Percentiles rank a stretch among this genome's conserved stretches.
These are phyloP conservation scores for Quercus robur DNA, from an alignment of 306 rosid genomes.

Conservation along the genomic window DNA sequence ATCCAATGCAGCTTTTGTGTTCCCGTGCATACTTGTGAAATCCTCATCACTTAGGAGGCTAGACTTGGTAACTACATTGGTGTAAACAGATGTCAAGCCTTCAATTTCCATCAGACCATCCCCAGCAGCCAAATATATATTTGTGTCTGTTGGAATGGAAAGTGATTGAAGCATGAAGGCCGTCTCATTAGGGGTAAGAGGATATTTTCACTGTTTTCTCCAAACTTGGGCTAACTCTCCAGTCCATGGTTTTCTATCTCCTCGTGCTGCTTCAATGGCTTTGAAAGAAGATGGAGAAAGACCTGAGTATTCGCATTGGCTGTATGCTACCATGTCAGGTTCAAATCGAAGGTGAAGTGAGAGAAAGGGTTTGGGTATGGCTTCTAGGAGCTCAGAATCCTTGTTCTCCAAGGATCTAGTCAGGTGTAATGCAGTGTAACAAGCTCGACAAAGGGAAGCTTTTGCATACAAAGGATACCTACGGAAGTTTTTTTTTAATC, in stretches of 20 bases:
- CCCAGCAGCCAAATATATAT: constrained; percentile 81
- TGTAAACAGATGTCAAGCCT: constrained; percentile 59
- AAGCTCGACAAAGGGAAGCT: constrained; percentile 89
- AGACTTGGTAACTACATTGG: constrained; percentile 67
- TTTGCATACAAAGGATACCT: constrained; percentile 84
- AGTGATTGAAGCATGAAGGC: constrained; percentile 74
- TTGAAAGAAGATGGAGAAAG: constrained; percentile 7
- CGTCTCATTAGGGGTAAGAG: constrained; percentile 85
- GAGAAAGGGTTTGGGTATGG: constrained; percentile 86
- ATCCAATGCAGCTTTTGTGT: constrained; percentile 53
- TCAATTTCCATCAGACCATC: constrained; percentile 22
- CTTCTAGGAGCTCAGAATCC: constrained; percentile 78
- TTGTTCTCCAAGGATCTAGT: constrained; percentile 68
- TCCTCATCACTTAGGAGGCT: constrained; percentile 76
- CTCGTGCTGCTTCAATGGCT: constrained; percentile 63
- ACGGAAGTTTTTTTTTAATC: neutral
- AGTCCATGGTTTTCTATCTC: constrained; percentile 85
- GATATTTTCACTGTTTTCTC: constrained; percentile 90
- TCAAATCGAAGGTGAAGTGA: constrained; percentile 94
- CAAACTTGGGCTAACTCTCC: constrained; percentile 69
- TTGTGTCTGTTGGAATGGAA: constrained; percentile 61
- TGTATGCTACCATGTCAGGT: constrained; percentile 45
- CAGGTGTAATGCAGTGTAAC: constrained; percentile 80
- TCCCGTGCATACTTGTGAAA: constrained; percentile 84
- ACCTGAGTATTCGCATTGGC: too few species aligned